phyloP scores from a whole-genome alignment of 176 grass and related monocot genomes.

The Oryza meyeriana region DNA sequence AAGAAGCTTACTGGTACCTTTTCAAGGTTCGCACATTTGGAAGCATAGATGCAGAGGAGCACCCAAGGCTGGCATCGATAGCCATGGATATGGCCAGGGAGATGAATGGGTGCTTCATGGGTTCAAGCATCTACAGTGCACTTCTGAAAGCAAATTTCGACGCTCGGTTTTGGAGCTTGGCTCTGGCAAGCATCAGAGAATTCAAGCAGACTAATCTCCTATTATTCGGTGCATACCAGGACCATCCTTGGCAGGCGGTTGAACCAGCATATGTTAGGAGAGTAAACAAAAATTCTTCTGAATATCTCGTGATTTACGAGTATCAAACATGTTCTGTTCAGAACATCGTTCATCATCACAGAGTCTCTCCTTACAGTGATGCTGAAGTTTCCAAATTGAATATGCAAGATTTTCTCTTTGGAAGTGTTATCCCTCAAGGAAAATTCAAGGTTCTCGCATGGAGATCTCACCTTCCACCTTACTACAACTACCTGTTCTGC shows the following conservation, averaged over 20 bases:
- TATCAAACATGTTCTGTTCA: not conserved
- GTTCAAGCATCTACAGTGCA: not conserved
- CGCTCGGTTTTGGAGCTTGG: not conserved
- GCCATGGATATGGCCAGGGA: not conserved
- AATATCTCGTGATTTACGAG: not conserved
- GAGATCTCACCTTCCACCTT: not conserved
- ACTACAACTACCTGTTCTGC: not conserved
- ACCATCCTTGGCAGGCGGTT: not conserved
- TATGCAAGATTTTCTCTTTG: not conserved
- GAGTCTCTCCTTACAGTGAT: not conserved
- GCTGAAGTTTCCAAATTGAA: not conserved
- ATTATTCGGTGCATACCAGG: not conserved
- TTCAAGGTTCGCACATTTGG: slow-evolving; percentile 24
- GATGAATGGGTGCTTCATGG: not conserved
- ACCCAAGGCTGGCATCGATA: not conserved
- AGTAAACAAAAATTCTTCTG: not conserved
- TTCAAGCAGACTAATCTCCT: not conserved
- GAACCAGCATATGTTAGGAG: not conserved
- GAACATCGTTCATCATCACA: not conserved
- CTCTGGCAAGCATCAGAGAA: not conserved
- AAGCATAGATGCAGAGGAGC: not conserved
- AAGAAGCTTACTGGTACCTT: slow-evolving; percentile 25
- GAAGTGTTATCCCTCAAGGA: not conserved
- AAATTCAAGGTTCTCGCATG: slow-evolving; percentile 12
- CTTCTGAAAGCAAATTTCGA: slow-evolving; percentile 3